Percentiles rank a stretch among this genome's conserved stretches.
Evolutionary conservation across 108 stramenopile species (phyloP).

Genomic region (Pseudonitzschia delicatissima): DNA sequence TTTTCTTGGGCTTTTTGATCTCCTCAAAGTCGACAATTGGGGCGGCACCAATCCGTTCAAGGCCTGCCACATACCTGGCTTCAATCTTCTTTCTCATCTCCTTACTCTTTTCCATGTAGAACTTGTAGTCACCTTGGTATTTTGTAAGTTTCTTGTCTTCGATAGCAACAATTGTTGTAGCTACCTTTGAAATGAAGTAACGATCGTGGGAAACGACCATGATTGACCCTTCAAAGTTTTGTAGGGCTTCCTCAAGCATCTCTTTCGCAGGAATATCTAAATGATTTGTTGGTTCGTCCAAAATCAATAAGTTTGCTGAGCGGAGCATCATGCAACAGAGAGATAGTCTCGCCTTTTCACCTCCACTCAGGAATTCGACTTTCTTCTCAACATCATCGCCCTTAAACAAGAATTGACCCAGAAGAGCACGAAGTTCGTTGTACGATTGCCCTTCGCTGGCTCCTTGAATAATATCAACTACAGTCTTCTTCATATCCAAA

Average conservation of each 20-base stretch:
- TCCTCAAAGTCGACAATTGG: conserved; percentile 68
- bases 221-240: conserved; percentile 90
- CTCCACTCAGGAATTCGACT: conserved; percentile 85
- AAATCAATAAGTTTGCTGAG: conserved; percentile 86
- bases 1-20: conserved; percentile 68
- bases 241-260: conserved; percentile 96
- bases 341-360: conserved; percentile 93
- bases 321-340: conserved; percentile 93
- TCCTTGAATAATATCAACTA: conserved; percentile 77
- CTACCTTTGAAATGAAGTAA: conserved; percentile 95
- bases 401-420: conserved; percentile 96
- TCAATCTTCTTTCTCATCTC: conserved; percentile 85
- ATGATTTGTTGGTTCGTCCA: conserved; percentile 91
- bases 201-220: conserved; percentile 95
- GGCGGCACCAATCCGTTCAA: conserved; percentile 67
- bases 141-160: conserved; percentile 83
- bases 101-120: conserved; percentile 88
- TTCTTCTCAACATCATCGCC: conserved; percentile 93
- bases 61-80: conserved; percentile 76
- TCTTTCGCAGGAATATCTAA: conserved; percentile 96
- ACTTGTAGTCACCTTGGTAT: conserved; percentile 95
- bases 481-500: conserved; percentile 86
- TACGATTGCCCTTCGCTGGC: conserved; percentile 79
- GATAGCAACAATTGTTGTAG: conserved; percentile 92
- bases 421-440: conserved; percentile 88